Percentiles rank a stretch among this genome's conserved stretches.
These are phyloP conservation scores for Elsinoe fawcettii DNA, from an alignment of 2,329 filamentous ascomycete genomes.

Conservation along the genomic window DNA sequence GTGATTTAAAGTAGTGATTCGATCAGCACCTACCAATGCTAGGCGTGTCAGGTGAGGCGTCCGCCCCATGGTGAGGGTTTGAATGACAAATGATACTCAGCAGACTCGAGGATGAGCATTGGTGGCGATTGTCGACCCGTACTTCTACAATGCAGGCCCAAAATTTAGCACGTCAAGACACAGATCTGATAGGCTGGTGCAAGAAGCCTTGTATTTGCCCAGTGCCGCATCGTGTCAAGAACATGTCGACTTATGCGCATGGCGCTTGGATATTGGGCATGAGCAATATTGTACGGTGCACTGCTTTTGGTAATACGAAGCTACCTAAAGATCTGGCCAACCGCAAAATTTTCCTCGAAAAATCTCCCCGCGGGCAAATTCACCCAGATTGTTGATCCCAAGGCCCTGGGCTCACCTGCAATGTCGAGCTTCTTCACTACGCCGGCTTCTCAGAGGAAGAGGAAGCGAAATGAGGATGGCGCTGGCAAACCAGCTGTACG, in stretches of 20 bases:
- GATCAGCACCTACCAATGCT: constrained; percentile 22
- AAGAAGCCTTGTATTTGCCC: too few species aligned
- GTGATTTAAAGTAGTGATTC: background rate
- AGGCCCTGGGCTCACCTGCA: background rate
- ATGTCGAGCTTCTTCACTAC: constrained; percentile 97
- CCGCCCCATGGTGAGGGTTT: constrained; percentile 24
- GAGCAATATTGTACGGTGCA: background rate
- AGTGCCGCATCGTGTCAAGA: too few species aligned
- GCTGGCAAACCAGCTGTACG: constrained; percentile 16
- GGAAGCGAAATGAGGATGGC: constrained; percentile 54
- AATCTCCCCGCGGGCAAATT: constrained; percentile 1
- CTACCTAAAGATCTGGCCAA: constrained; percentile 1
- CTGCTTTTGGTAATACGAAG: background rate
- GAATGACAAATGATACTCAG: background rate
- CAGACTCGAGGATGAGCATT: background rate
- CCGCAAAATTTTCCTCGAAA: constrained; percentile 14
- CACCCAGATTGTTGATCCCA: background rate
- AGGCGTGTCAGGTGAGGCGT: constrained; percentile 27
- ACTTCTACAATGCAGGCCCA: too few species aligned
- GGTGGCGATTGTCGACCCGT: too few species aligned
- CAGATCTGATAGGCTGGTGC: too few species aligned
- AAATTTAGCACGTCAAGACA: too few species aligned
- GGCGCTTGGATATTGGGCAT: too few species aligned
- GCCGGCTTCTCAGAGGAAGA: constrained; percentile 79
- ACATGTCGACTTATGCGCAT: too few species aligned